Base-by-base conservation (phyloP, 805 yeast species). In the Candida tallmaniae region DNA sequence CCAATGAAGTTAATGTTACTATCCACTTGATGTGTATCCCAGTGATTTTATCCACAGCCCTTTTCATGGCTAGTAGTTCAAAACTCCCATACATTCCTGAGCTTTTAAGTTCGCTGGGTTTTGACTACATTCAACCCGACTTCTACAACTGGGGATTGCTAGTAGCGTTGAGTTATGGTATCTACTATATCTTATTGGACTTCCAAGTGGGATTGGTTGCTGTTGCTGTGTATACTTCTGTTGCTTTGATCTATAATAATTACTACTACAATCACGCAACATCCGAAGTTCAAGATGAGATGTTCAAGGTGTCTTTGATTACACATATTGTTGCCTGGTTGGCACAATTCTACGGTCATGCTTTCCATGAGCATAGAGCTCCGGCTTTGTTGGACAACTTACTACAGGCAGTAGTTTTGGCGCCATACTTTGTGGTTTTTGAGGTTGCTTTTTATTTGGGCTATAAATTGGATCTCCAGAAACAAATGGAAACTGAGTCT, bases 321-420 rank as follows among this genome's bases (percentile, higher is more conserved):
- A 46, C 74, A 12, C 83, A 82, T 53, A 53, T 70, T 0, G 23
- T 62, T 2, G 63, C 83, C 7, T 90, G 98, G 97, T 49, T 78
- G 11, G 78, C 76, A 5, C 97, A 93, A 50, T 88, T 90, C 56
- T 67, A 81, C 32, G 96, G 97, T 4, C 97, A 93, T 53, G 90
- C 83, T 1, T 67, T 73, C 8, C 84, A 78, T 51, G 98, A 90
- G 52, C 70, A 69, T 40, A 68, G 86, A 27, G 83, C 88, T 0
- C 98, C 98, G 0, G 96, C 97, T 0, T 58, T 90, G 34, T 55
- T 86, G 26, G 96, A 89, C 49, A 89, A 81, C 51, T 62, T 87
- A 29, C 61, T 80, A 4, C 97, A 88, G 52, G 93, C 97, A 4
- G 55, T 90, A 13, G 87, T 90, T 0, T 65, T 89, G 42, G 97